phyloP scores from a whole-genome alignment of 345 rosid species.

The Populus davidiana region DNA sequence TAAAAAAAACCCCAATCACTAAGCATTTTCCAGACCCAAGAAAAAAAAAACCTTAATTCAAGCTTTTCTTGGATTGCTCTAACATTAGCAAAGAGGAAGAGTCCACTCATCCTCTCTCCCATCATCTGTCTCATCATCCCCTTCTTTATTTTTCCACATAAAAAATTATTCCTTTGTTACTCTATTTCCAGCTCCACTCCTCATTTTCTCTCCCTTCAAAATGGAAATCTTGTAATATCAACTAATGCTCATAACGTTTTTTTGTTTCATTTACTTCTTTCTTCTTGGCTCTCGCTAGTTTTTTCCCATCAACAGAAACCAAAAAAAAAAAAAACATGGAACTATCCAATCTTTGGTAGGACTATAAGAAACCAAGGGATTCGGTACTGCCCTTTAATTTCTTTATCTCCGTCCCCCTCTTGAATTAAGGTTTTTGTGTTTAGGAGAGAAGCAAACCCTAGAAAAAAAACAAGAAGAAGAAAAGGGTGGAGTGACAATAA shows the following conservation, averaged over 20 bases:
- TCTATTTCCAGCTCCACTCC: slow-evolving; percentile 11
- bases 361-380: neutral
- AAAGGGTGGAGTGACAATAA: neutral
- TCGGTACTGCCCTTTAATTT: neutral
- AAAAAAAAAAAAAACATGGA: neutral
- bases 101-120: slow-evolving; percentile 19
- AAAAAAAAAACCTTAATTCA: neutral
- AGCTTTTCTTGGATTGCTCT: slow-evolving; percentile 21
- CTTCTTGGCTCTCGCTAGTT: neutral
- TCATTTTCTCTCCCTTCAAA: slow-evolving; percentile 5
- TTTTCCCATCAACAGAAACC: neutral
- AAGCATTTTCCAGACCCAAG: slow-evolving; percentile 6
- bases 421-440: neutral
- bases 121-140: slow-evolving; percentile 26
- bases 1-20: neutral
- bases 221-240: slow-evolving; percentile 27
- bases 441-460: neutral
- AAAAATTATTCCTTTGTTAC: slow-evolving; percentile 9
- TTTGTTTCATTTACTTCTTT: neutral
- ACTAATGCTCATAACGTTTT: neutral
- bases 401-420: neutral
- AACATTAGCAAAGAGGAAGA: slow-evolving; percentile 12
- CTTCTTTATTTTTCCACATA: neutral
- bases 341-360: neutral
- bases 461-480: neutral